A percentile compares a stretch with the other conserved stretches of the same genome.
phyloP scores from a whole-genome alignment of 768 basidiomycete species.

The Cystofilobasidium capitatum region DNA sequence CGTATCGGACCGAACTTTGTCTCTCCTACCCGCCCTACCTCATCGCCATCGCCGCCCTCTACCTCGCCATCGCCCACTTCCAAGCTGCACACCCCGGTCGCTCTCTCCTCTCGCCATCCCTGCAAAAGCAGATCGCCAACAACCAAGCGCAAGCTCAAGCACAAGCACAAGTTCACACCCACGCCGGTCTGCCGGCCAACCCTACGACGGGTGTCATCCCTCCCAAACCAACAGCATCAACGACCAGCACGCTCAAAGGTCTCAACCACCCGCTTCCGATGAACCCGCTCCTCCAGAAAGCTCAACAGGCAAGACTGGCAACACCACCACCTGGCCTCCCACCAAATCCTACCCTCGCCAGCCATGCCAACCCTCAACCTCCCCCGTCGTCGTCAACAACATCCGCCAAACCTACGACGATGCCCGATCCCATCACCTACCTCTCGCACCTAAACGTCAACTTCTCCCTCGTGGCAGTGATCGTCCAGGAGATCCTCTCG shows the following conservation, averaged over 20 bases:
- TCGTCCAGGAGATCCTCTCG: slow-evolving; percentile 82
- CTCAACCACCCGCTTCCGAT: slow-evolving; percentile 25
- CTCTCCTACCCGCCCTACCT: slow-evolving; percentile 92
- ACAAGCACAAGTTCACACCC: slow-evolving; percentile 21
- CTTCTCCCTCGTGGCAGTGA: slow-evolving; percentile 65
- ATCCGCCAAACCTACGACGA: slow-evolving; percentile 38
- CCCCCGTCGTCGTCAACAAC: slow-evolving; percentile 30
- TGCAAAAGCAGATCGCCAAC: slow-evolving; percentile 30
- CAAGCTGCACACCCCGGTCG: slow-evolving; percentile 17
- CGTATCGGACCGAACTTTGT: slow-evolving; percentile 83
- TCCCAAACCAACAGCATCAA: slow-evolving; percentile 32
- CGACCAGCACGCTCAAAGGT: slow-evolving; percentile 11
- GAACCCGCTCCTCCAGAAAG: slow-evolving; percentile 9
- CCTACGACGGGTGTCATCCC: slow-evolving; percentile 18
- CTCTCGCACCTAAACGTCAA: slow-evolving; percentile 79
- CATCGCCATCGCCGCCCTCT: slow-evolving; percentile 83
- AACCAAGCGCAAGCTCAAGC: slow-evolving; percentile 3
- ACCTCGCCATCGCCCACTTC: slow-evolving; percentile 49
- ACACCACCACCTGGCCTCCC: slow-evolving; percentile 27
- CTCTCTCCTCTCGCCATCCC: slow-evolving; percentile 50
- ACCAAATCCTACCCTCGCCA: slow-evolving; percentile 31
- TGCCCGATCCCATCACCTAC: slow-evolving; percentile 61
- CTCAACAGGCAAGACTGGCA: slow-evolving; percentile 20
- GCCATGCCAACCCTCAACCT: slow-evolving; percentile 36
- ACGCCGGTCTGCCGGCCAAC: slow-evolving; percentile 1